These are phyloP conservation scores for Phytopythium litorale DNA, from an alignment of 352 stramenopile species.

Conservation along the genomic window DNA sequence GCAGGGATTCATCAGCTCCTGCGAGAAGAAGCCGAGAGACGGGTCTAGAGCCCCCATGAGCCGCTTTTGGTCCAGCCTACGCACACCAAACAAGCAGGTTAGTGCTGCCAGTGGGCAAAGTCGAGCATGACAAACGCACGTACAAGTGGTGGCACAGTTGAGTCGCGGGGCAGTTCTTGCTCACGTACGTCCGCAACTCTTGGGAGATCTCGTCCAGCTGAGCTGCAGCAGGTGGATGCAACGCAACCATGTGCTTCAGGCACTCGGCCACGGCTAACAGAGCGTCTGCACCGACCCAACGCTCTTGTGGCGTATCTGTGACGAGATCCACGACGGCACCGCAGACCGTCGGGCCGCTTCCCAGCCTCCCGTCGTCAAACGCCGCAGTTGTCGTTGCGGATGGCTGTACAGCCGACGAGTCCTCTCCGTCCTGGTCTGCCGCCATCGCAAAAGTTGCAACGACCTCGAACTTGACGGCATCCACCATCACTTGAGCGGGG, in stretches of 20 bases:
- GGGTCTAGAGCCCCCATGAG: neutral
- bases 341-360: constrained; percentile 10
- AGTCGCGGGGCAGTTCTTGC: neutral
- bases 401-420: neutral
- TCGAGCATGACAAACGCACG: neutral
- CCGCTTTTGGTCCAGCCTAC: neutral
- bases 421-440: constrained; percentile 14
- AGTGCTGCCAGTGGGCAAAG: neutral
- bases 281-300: constrained; percentile 16
- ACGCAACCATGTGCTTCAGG: constrained; percentile 21
- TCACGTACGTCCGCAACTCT: constrained; percentile 15
- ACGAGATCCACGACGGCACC: constrained; percentile 2
- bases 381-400: constrained; percentile 4
- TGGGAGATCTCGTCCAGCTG: constrained; percentile 28
- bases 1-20: constrained; percentile 37
- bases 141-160: constrained; percentile 5
- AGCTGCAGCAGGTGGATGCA: constrained; percentile 19
- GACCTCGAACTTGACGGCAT: constrained; percentile 38
- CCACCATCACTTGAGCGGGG: constrained; percentile 31
- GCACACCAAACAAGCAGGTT: neutral
- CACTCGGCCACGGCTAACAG: constrained; percentile 37
- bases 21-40: constrained; percentile 13
- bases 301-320: constrained; percentile 10
- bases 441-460: neutral
- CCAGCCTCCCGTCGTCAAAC: constrained; percentile 42